Conservation (phyloP, 352 stramenopile species). For the Pythium utonaiense region DNA sequence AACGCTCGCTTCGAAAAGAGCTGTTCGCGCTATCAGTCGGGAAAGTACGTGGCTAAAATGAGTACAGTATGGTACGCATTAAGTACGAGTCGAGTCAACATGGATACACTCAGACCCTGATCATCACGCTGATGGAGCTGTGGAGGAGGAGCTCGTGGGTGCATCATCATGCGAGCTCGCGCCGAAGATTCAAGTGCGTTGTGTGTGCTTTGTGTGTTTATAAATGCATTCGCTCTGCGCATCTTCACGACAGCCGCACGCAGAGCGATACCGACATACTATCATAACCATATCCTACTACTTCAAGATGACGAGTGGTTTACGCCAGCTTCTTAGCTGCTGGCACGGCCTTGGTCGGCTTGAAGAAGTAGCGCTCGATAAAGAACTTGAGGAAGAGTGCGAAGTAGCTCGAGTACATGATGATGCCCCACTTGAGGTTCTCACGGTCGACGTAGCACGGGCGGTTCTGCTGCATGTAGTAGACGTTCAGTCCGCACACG, state of each 20-base stretch:
- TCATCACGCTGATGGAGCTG: too few relatives aligned
- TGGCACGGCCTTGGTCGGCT: slow-evolving; percentile 8
- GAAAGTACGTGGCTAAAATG: background rate
- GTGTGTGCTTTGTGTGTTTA: background rate
- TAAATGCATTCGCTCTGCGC: background rate
- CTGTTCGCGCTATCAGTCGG: slow-evolving; percentile 1
- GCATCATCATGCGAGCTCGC: too few relatives aligned
- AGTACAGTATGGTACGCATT: background rate
- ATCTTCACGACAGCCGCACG: slow-evolving; percentile 2
- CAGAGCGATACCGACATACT: background rate
- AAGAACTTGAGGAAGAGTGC: slow-evolving; percentile 93
- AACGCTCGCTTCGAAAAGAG: background rate
- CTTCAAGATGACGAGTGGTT: background rate
- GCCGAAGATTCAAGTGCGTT: too few relatives aligned
- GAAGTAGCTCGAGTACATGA: slow-evolving; percentile 95
- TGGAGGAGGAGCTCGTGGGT: too few relatives aligned
- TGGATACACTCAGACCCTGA: background rate
- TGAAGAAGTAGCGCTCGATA: slow-evolving; percentile 83
- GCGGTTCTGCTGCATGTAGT: slow-evolving; percentile 72
- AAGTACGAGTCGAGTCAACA: background rate
- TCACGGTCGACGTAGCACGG: slow-evolving; percentile 74
- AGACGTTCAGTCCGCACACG: slow-evolving; percentile 66
- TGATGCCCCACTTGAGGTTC: slow-evolving; percentile 86
- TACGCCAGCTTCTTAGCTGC: slow-evolving; percentile 27
- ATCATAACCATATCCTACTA: background rate